Percentiles rank a stretch among this genome's conserved stretches.
Conservation (phyloP, 2,329 filamentous ascomycete genomes). For the Aspergillus sp. region DNA sequence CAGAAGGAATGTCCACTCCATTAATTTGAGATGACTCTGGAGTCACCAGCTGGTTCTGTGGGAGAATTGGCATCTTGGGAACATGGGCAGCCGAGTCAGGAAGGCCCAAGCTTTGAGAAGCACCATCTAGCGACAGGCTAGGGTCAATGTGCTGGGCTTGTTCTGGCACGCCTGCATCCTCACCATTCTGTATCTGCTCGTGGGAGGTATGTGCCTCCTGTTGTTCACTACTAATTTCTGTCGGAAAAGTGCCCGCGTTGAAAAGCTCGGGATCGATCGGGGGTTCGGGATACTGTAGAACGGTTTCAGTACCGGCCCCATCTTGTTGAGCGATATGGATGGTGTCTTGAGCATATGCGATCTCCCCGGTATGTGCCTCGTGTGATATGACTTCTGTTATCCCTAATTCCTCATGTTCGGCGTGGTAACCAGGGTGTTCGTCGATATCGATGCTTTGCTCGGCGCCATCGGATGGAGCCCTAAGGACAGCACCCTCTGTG, state of each 20-base stretch:
- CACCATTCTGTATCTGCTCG: neutral
- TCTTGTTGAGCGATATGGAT: constrained; percentile 16
- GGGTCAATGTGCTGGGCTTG: constrained; percentile 1
- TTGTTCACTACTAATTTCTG: neutral
- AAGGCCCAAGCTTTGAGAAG: neutral
- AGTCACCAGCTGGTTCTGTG: constrained; percentile 20
- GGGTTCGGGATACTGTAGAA: neutral
- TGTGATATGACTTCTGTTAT: neutral
- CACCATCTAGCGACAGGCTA: constrained; percentile 21
- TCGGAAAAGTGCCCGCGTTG: neutral
- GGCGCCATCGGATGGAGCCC: neutral
- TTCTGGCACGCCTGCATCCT: neutral
- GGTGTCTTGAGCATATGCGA: constrained; percentile 17
- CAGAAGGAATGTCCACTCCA: neutral
- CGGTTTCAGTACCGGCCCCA: neutral
- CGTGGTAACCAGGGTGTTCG: neutral
- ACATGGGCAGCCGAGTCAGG: neutral
- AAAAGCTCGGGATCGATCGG: constrained; percentile 19
- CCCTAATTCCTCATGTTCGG: constrained; percentile 4
- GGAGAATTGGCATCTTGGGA: neutral
- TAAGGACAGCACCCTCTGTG: neutral
- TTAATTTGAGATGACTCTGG: constrained; percentile 27
- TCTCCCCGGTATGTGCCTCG: constrained; percentile 20
- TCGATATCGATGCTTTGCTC: neutral
- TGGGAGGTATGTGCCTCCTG: neutral